A percentile compares a stretch with the other conserved stretches of the same genome.
Evolutionary conservation across 179 eudicot species (phyloP).

Genomic region (Pouteria campechiana): DNA sequence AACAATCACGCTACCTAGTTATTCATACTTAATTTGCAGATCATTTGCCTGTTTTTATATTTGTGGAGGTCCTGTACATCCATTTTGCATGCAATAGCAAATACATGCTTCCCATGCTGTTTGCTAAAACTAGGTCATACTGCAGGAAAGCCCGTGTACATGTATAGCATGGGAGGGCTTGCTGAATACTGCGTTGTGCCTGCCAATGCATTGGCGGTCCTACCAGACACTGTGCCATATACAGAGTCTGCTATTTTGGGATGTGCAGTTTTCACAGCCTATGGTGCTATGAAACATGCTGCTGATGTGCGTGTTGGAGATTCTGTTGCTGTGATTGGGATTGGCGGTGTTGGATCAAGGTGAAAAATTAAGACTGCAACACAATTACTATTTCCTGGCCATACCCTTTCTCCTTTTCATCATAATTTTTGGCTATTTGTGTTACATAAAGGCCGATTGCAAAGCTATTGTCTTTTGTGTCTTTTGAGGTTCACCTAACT

Average conservation of each 20-base stretch:
- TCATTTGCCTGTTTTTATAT: too few relatives aligned
- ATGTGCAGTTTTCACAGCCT: conserved; percentile 99
- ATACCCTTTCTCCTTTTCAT: neutral
- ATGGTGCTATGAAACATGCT: conserved; percentile 99
- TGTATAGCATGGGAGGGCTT: conserved; percentile 99
- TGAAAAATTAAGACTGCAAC: conserved; percentile 19
- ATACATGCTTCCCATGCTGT: too few relatives aligned
- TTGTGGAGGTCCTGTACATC: too few relatives aligned
- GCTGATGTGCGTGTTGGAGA: conserved; percentile 94
- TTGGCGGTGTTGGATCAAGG: conserved; percentile 99
- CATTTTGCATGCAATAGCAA: too few relatives aligned
- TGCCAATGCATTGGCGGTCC: conserved; percentile 63
- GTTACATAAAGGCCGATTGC: too few relatives aligned
- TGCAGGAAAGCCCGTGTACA: conserved; percentile 90
- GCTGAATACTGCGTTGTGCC: conserved; percentile 95
- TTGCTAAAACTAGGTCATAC: too few relatives aligned
- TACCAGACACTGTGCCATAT: conserved; percentile 86
- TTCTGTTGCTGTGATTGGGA: conserved; percentile 88
- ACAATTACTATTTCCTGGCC: neutral
- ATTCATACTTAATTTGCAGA: too few relatives aligned
- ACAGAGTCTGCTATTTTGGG: conserved; percentile 93
- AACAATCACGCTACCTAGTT: too few relatives aligned
- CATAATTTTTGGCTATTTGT: neutral
- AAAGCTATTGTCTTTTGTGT: too few relatives aligned
- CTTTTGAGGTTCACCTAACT: too few relatives aligned